These are phyloP conservation scores for Furcasterigmium furcatum DNA, from an alignment of 2,329 filamentous ascomycete species.

Conservation along the genomic window DNA sequence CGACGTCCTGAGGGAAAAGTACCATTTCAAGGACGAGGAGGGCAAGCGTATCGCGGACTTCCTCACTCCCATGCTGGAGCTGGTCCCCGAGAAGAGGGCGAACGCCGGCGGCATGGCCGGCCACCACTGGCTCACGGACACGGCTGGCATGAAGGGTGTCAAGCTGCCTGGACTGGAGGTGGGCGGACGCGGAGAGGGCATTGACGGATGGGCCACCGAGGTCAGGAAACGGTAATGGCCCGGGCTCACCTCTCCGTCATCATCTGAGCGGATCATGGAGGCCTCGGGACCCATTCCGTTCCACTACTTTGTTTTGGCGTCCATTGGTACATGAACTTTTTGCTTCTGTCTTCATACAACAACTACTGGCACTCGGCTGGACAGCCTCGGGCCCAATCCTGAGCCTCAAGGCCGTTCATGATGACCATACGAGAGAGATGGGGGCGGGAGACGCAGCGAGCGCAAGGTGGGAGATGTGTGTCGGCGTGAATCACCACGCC, in stretches of 20 bases:
- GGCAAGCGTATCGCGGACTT: constrained; percentile 77
- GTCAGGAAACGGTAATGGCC: constrained; percentile 70
- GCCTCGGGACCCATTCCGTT: neutral
- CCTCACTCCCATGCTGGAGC: constrained; percentile 84
- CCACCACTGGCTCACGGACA: constrained; percentile 78
- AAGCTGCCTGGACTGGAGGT: constrained; percentile 71
- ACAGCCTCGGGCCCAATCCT: neutral
- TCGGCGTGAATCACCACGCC: too few relatives aligned
- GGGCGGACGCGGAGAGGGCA: constrained; percentile 83
- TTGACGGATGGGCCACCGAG: constrained; percentile 90
- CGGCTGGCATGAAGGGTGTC: constrained; percentile 81
- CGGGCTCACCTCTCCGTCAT: neutral
- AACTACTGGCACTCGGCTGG: neutral
- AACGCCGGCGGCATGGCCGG: constrained; percentile 95
- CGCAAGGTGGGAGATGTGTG: too few relatives aligned
- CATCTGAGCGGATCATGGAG: neutral
- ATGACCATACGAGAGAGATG: too few relatives aligned
- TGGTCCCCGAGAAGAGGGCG: constrained; percentile 82
- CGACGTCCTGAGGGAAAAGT: constrained; percentile 93
- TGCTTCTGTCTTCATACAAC: neutral
- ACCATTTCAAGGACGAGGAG: constrained; percentile 86
- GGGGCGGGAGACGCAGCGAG: too few relatives aligned
- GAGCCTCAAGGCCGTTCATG: too few relatives aligned
- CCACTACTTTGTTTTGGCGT: neutral
- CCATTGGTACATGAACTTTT: neutral